A percentile compares a stretch with the other conserved stretches of the same genome.
These are phyloP conservation scores for Aspergillus novofumigatus DNA, from an alignment of 2,329 filamentous ascomycete genomes.

Conservation along the genomic window DNA sequence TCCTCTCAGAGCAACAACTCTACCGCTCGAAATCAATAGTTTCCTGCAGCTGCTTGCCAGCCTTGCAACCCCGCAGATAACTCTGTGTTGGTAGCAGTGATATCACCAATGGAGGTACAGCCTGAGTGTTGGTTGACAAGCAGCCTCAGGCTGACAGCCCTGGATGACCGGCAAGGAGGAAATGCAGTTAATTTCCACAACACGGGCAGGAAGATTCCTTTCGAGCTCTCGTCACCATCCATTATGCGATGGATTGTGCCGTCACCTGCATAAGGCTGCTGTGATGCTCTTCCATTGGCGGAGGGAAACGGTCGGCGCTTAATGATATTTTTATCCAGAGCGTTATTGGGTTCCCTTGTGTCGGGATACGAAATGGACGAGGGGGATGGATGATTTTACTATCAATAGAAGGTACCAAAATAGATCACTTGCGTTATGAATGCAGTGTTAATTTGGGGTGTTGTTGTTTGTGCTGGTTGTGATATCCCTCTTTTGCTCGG, in stretches of 20 bases:
- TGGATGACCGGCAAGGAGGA: neutral
- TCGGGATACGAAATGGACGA: neutral
- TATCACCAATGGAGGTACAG: neutral
- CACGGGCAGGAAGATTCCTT: neutral
- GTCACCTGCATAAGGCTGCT: neutral
- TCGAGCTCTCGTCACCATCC: neutral
- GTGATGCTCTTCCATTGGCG: neutral
- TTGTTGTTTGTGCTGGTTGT: neutral
- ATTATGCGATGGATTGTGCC: neutral
- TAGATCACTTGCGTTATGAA: neutral
- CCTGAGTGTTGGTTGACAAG: neutral
- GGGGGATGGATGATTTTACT: conserved; percentile 1
- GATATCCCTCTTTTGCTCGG: neutral
- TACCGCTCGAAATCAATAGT: neutral
- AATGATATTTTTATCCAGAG: conserved; percentile 7
- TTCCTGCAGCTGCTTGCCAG: neutral
- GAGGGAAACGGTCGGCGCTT: conserved; percentile 11
- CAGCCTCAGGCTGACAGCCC: neutral
- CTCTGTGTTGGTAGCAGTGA: neutral
- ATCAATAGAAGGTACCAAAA: conserved; percentile 6
- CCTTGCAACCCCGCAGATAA: neutral
- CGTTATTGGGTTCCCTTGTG: conserved; percentile 11
- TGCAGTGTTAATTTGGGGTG: conserved; percentile 1
- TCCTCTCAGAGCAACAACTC: neutral
- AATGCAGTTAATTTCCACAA: neutral